Evolutionary conservation across 768 basidiomycete genomes (phyloP).

Genomic region (Trichaptum fuscoviolaceum): DNA sequence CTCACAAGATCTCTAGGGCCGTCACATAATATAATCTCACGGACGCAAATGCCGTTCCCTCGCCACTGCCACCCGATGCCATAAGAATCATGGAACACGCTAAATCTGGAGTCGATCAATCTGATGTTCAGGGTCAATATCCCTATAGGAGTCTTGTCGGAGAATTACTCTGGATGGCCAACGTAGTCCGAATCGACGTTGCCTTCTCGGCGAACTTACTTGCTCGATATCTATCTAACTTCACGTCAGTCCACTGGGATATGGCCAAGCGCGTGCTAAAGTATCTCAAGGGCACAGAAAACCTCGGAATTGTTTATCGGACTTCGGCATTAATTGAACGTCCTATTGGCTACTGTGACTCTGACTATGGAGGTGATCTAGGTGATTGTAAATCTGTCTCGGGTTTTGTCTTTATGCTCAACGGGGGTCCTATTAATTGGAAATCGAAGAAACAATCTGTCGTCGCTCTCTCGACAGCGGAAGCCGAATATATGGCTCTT

Average conservation of each 20-base stretch:
- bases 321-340: slow-evolving; percentile 9
- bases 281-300: slow-evolving; percentile 23
- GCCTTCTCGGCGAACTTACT: slow-evolving; percentile 21
- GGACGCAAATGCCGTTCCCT: not conserved
- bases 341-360: slow-evolving; percentile 19
- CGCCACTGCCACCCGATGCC: not conserved
- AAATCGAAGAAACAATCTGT: slow-evolving; percentile 29
- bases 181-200: slow-evolving; percentile 26
- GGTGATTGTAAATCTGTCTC: slow-evolving; percentile 24
- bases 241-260: slow-evolving; percentile 20
- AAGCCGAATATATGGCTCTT: slow-evolving; percentile 37
- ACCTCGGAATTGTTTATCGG: slow-evolving; percentile 12
- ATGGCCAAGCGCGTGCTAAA: slow-evolving; percentile 22
- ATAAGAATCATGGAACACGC: not conserved
- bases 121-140: slow-evolving; percentile 8
- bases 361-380: slow-evolving; percentile 19
- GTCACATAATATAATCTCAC: not conserved
- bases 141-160: slow-evolving; percentile 25
- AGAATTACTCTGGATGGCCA: slow-evolving; percentile 24
- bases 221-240: slow-evolving; percentile 20
- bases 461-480: slow-evolving; percentile 30
- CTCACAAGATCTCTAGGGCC: not conserved
- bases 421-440: slow-evolving; percentile 28
- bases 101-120: slow-evolving; percentile 5
- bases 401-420: slow-evolving; percentile 23